These are phyloP conservation scores for Passiflora organensis DNA, from an alignment of 345 rosid species.

Conservation along the genomic window DNA sequence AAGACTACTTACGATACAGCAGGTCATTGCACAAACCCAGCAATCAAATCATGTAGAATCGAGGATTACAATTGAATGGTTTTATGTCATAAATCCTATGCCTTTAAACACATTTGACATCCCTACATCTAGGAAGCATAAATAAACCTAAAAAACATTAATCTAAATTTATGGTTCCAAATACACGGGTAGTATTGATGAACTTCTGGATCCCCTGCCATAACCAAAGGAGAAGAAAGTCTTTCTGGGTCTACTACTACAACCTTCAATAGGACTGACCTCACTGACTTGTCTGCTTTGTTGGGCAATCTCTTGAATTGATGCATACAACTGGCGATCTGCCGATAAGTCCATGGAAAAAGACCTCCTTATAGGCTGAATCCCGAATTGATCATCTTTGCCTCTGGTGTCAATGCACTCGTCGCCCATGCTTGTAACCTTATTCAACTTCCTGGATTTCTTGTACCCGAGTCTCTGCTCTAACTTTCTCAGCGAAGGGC, in stretches of 20 bases:
- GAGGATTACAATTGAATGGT: constrained; percentile 18
- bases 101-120: constrained; percentile 21
- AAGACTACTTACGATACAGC: not conserved
- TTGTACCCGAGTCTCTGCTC: constrained; percentile 33
- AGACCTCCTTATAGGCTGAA: constrained; percentile 78
- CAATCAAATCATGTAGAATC: constrained; percentile 15
- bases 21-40: constrained; percentile 19
- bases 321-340: constrained; percentile 45
- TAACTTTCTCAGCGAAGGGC: constrained; percentile 36
- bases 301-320: constrained; percentile 58
- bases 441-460: constrained; percentile 37
- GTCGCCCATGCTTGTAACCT: constrained; percentile 77
- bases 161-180: constrained; percentile 40
- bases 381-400: constrained; percentile 45
- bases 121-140: constrained; percentile 14
- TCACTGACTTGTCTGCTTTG: constrained; percentile 35
- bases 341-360: constrained; percentile 83
- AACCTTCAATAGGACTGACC: constrained; percentile 36
- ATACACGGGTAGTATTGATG: constrained; percentile 52
- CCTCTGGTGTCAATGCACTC: constrained; percentile 70
- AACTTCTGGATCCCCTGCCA: constrained; percentile 57
- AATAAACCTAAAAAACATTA: constrained; percentile 6
- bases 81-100: constrained; percentile 23
- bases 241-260: constrained; percentile 50
- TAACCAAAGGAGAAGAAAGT: constrained; percentile 71